Evolutionary conservation across 2,329 filamentous ascomycete species (phyloP).

Genomic region (Alternaria solani): DNA sequence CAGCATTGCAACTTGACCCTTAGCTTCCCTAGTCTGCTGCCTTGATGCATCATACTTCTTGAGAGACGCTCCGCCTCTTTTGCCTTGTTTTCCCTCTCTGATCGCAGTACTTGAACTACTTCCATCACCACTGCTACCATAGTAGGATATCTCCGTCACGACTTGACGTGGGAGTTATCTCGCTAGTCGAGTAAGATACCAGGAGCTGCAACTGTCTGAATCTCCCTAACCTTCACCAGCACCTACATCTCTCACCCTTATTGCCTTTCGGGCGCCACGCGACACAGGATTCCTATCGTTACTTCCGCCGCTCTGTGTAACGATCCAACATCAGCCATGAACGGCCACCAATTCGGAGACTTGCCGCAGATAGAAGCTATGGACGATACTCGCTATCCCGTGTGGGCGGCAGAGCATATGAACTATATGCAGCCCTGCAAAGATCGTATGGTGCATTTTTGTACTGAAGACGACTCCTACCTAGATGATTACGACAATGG

Average conservation of each 20-base stretch:
- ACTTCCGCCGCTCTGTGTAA: background rate
- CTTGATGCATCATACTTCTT: constrained; percentile 23
- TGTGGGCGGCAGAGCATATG: constrained; percentile 22
- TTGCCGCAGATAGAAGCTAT: constrained; percentile 40
- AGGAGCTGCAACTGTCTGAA: background rate
- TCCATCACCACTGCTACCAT: constrained; percentile 6
- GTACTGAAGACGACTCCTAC: constrained; percentile 28
- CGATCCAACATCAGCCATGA: constrained; percentile 17
- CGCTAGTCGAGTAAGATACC: constrained; percentile 6
- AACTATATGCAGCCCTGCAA: constrained; percentile 23
- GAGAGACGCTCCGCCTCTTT: constrained; percentile 40
- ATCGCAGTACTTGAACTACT: constrained; percentile 19
- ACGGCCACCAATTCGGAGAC: constrained; percentile 38
- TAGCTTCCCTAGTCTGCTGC: constrained; percentile 32
- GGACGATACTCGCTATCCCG: constrained; percentile 28
- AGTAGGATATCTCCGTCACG: constrained; percentile 2
- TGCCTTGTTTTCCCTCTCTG: constrained; percentile 21
- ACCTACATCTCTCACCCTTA: background rate
- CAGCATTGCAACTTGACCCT: constrained; percentile 41
- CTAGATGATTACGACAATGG: constrained; percentile 28
- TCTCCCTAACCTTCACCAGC: constrained; percentile 8
- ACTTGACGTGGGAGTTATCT: background rate
- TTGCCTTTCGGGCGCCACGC: background rate
- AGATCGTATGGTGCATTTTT: constrained; percentile 20
- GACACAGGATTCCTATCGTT: background rate